Evolutionary conservation across 192 early-diverging fungal genomes (phyloP), one percentile per base, ranked within the genome.

Genomic region (Coemansia sp.): DNA sequence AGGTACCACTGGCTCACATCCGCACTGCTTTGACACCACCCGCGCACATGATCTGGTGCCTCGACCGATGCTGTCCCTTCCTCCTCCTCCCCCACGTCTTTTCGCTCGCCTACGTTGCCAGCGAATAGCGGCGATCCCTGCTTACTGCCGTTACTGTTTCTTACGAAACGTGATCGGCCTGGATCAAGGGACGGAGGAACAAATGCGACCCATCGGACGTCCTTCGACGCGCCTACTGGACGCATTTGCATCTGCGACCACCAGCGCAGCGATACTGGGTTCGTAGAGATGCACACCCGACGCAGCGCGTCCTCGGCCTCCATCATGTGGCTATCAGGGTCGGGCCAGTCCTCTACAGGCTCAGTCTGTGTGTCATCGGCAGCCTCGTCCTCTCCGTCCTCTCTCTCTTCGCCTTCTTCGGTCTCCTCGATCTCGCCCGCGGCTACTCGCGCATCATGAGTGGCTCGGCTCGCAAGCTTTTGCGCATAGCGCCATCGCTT

Each of bases 191-290:
- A 52, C 0, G 72, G 66, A 16, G 79, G 79, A 35, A 73, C 59
- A 57, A 82, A 71, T 6, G 71, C 62, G 11, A 61, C 60, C 79
- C 79, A 82, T 18, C 71, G 74, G 20, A 82, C 64, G 53, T 82
- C 74, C 65, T 82, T 82, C 10, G 79, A 70, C 6, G 74, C 71
- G 39, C 79, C 79, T 12, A 82, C 52, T 15, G 79, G 79, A 14
- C 79, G 74, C 74, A 82, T 82, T 15, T 82, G 79, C 74, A 82
- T 58, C 61, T 73, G 74, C 36, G 71, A 16, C 79, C 79, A 82
- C 79, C 79, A 82, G 41, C 79, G 79, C 67, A 82, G 68, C 21
- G 79, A 62, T 11, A 63, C 30, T 1, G 79, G 52, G 36, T 38
- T 69, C 5, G 79, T 59, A 16, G 62, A 62, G 49, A 82, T 44